A percentile compares a stretch with the other conserved stretches of the same genome.
Evolutionary conservation across 2,329 filamentous ascomycete genomes (phyloP).

Genomic region (Paracorniculantispora psalliotae): DNA sequence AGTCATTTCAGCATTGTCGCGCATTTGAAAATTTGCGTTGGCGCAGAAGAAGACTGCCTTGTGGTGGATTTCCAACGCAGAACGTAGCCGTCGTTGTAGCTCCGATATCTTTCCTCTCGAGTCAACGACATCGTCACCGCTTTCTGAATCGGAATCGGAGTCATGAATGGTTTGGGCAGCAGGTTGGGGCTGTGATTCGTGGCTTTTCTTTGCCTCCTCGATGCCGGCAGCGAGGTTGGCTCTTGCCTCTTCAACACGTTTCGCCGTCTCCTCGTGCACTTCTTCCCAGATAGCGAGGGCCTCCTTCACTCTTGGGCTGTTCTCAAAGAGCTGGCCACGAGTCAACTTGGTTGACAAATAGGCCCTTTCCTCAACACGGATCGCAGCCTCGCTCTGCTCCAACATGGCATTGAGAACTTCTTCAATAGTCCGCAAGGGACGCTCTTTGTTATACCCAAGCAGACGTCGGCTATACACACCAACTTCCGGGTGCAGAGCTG

Average conservation of each 20-base stretch:
- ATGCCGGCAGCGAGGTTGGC: constrained; percentile 52
- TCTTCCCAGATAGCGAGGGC: constrained; percentile 67
- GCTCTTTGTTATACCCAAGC: constrained; percentile 56
- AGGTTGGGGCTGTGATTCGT: neutral
- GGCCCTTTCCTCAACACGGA: constrained; percentile 64
- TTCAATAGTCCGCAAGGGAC: constrained; percentile 71
- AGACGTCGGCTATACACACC: constrained; percentile 61
- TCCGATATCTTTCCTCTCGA: constrained; percentile 24
- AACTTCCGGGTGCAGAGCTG: constrained; percentile 80
- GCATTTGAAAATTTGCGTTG: constrained; percentile 80
- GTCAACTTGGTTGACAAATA: constrained; percentile 60
- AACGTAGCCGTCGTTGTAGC: constrained; percentile 50
- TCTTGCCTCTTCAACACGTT: constrained; percentile 59
- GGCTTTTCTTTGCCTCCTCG: constrained; percentile 21
- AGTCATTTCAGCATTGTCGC: constrained; percentile 61
- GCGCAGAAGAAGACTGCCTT: constrained; percentile 79
- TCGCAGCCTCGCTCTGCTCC: constrained; percentile 66
- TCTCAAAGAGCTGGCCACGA: constrained; percentile 74
- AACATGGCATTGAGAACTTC: constrained; percentile 92
- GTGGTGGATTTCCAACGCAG: constrained; percentile 74
- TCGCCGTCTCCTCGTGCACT: constrained; percentile 44
- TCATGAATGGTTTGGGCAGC: neutral
- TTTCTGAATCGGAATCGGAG: constrained; percentile 29
- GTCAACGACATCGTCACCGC: constrained; percentile 49
- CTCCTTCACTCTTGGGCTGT: constrained; percentile 60